These are phyloP conservation scores for Cardamine chenopodiifolia DNA, from an alignment of 345 rosid species.

Conservation along the genomic window DNA sequence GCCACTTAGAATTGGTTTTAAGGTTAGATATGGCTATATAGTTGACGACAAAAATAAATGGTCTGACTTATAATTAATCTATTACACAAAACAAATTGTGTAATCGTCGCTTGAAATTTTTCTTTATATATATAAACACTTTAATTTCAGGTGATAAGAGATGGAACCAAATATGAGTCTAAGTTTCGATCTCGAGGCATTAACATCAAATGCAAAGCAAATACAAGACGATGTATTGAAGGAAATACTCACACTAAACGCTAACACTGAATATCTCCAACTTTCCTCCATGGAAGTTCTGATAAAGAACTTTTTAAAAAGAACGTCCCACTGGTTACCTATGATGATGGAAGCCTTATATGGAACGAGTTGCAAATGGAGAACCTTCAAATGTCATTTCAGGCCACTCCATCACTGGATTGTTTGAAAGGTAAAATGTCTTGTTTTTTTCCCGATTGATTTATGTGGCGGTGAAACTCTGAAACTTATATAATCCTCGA, in stretches of 20 bases:
- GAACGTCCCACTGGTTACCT: neutral
- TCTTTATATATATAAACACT: neutral
- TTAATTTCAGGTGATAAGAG: neutral
- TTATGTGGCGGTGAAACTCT: neutral
- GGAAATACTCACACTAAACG: neutral
- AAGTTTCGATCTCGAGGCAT: neutral
- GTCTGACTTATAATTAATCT: too few species aligned
- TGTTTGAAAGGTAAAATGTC: neutral
- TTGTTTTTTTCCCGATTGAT: neutral
- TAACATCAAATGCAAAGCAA: neutral
- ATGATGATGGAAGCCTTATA: neutral
- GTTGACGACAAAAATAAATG: too few species aligned
- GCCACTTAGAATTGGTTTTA: too few species aligned
- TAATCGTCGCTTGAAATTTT: too few species aligned
- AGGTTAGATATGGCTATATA: too few species aligned
- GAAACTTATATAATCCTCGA: neutral
- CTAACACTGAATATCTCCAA: neutral
- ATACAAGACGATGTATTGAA: neutral
- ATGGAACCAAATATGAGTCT: neutral
- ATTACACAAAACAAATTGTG: too few species aligned
- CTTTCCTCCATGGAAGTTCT: neutral
- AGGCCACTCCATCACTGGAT: neutral
- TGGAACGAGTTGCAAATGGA: neutral
- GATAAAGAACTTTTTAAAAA: neutral
- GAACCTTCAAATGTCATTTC: neutral